Evolutionary conservation across 78 protist species (phyloP).

Genomic region (Monosiga brevicollis): DNA sequence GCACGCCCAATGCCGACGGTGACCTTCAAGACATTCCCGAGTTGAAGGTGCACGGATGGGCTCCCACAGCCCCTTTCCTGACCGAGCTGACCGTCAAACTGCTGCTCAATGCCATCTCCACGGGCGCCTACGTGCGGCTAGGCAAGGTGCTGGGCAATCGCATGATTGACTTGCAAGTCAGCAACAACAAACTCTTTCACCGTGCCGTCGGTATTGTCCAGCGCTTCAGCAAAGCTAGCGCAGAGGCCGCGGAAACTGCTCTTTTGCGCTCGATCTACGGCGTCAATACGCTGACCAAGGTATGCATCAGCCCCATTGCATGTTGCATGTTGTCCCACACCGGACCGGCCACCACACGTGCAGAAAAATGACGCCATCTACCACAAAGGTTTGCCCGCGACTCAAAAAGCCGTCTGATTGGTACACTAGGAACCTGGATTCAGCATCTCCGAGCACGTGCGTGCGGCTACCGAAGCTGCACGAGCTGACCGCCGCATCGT

Average conservation of each 20-base stretch:
- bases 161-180: slow-evolving; percentile 69
- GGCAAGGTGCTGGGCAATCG: slow-evolving; percentile 63
- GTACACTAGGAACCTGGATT: not conserved
- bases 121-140: slow-evolving; percentile 56
- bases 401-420: not conserved
- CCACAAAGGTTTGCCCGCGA: not conserved
- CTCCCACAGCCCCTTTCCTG: too few species aligned
- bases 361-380: not conserved
- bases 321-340: too few species aligned
- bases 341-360: too few species aligned
- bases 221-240: slow-evolving; percentile 4
- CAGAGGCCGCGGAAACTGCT: not conserved
- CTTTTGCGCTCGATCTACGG: not conserved
- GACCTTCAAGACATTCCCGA: not conserved
- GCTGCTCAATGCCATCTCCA: slow-evolving; percentile 58
- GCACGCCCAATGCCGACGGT: not conserved
- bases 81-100: slow-evolving; percentile 52
- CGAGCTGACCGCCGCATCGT: not conserved
- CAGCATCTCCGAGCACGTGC: not conserved
- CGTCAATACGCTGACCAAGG: not conserved
- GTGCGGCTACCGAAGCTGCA: not conserved
- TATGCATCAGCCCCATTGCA: not conserved
- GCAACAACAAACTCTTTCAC: slow-evolving; percentile 60
- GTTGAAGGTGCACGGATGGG: too few species aligned
- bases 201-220: slow-evolving; percentile 50